A percentile compares a stretch with the other conserved stretches of the same genome.
Evolutionary conservation across 768 basidiomycete genomes (phyloP).

Genomic region (Tulasnella calospora): DNA sequence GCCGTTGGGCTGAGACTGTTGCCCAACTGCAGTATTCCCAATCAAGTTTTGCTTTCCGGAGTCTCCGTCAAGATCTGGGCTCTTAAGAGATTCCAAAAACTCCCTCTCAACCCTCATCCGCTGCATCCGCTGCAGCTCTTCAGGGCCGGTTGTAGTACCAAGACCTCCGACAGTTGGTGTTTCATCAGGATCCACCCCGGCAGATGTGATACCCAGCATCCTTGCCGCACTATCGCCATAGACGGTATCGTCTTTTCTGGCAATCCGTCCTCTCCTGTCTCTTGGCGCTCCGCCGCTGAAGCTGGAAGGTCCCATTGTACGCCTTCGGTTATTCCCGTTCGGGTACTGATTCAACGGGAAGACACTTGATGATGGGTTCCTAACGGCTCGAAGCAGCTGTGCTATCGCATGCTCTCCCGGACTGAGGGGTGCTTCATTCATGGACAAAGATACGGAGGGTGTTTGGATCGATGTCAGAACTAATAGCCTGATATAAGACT

Average conservation of each 20-base stretch:
- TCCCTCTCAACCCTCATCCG: constrained; percentile 18
- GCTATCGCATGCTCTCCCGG: constrained; percentile 63
- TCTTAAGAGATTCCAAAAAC: constrained; percentile 23
- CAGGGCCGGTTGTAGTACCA: background rate
- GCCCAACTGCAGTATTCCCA: background rate
- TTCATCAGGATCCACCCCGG: constrained; percentile 10
- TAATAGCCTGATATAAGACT: constrained; percentile 40
- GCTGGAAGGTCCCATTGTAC: constrained; percentile 56
- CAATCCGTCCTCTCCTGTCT: constrained; percentile 70
- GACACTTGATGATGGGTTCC: constrained; percentile 15
- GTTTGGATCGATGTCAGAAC: constrained; percentile 39
- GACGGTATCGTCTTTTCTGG: constrained; percentile 19
- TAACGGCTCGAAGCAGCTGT: constrained; percentile 51
- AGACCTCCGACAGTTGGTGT: constrained; percentile 13
- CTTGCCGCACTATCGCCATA: constrained; percentile 6
- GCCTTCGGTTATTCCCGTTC: background rate
- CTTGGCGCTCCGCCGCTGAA: constrained; percentile 67
- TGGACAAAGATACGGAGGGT: constrained; percentile 55
- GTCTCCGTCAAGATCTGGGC: constrained; percentile 20
- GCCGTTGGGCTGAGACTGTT: background rate
- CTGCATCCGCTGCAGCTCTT: constrained; percentile 9
- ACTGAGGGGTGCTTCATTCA: constrained; percentile 50
- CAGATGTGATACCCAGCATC: background rate
- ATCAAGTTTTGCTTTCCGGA: background rate
- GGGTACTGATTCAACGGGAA: constrained; percentile 19